Base-by-base conservation (phyloP, 2,329 filamentous ascomycete species). In the Colletotrichum chrysophilum region DNA sequence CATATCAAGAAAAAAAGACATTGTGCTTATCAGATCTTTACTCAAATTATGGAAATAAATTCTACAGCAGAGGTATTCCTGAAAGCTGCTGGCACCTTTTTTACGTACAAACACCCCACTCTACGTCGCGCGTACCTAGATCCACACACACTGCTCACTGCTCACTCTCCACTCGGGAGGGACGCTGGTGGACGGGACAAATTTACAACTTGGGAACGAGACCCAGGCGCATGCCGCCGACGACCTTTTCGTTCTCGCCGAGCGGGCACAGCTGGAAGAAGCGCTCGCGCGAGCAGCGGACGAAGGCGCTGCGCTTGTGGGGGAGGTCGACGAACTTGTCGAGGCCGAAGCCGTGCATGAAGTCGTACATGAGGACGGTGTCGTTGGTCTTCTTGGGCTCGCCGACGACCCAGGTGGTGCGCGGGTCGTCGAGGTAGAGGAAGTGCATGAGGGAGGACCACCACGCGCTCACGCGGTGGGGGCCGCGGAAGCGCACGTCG, bases 311-410 rank as follows among this genome's bases (percentile, higher is more conserved):
- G 32, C 94, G 89, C 87, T 95, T 95, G 79, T 94, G 91, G 6
- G 93, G 92, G 77, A 95, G 84, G 78, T 95, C 94, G 77, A 95
- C 90, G 76, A 94, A 91, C 84, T 94, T 94, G 79, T 94, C 92
- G 48, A 95, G 87, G 8, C 91, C 91, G 79, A 95, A 93, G 2
- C 94, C 94, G 79, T 95, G 93, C 66, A 93, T 91, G 70, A 94
- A 90, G 79, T 96, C 94, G 82, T 96, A 96, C 76, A 92, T 91
- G 74, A 96, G 86, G 16, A 96, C 92, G 0, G 91, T 93, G 32
- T 87, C 89, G 79, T 94, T 94, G 6, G 92, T 94, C 74, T 90
- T 91, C 82, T 94, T 93, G 38, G 94, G 94, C 86, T 96, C 94
- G 76, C 93, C 93, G 9, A 92, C 89, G 10, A 92, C 88, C 76